Evolutionary conservation across 2,329 filamentous ascomycete genomes (phyloP).

Genomic region (Hypoxylon sp.): DNA sequence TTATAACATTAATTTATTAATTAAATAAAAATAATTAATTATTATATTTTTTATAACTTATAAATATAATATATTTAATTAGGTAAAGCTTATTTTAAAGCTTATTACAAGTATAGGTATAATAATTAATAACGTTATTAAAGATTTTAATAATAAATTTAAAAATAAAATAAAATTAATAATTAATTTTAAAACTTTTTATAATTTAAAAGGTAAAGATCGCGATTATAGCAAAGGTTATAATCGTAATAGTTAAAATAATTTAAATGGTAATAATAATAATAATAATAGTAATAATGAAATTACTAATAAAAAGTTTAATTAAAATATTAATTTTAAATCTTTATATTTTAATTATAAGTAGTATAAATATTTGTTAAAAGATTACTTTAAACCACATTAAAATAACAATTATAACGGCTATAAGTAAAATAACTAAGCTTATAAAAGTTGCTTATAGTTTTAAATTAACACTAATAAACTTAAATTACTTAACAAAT

Average conservation of each 20-base stretch:
- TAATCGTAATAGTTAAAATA: background rate
- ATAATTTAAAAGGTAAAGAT: background rate
- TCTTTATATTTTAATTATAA: background rate
- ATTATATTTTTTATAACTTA: background rate
- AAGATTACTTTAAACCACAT: background rate
- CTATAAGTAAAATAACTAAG: background rate
- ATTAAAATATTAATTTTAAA: background rate
- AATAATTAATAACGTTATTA: background rate
- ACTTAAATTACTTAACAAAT: background rate
- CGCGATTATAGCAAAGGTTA: background rate
- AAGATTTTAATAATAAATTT: conserved; percentile 5
- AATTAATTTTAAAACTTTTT: background rate
- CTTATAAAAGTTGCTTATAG: background rate
- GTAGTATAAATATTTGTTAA: background rate
- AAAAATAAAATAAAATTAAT: background rate
- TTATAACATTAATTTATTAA: background rate
- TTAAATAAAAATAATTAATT: conserved; percentile 1
- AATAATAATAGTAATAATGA: background rate
- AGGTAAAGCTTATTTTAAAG: background rate
- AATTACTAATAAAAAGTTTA: background rate
- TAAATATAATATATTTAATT: background rate
- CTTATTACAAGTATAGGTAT: background rate
- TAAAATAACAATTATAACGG: background rate
- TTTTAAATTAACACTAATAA: background rate
- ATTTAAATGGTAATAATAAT: background rate